Evolutionary conservation across 306 rosid genomes (phyloP), one percentile per base, ranked within the genome.

Genomic region (Cucurbita maxima): DNA sequence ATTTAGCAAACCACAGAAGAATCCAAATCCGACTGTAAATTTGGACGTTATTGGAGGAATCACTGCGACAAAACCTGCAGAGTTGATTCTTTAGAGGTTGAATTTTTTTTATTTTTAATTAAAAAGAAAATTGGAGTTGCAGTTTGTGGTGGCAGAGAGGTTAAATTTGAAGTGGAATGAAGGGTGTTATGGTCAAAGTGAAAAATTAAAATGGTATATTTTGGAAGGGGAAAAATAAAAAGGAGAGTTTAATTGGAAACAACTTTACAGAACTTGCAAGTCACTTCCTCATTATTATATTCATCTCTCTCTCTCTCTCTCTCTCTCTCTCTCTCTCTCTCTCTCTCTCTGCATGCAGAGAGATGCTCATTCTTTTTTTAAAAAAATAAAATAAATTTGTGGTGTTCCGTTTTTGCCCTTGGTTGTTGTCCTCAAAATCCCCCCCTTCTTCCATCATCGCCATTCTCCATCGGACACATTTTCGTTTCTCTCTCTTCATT

Each of bases 181-280:
- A 22, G 73, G 74, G 58, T 30, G 58, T 69, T 48, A 19, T 50
- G 41, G 74, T 50, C 74, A 69, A 19, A 10, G 30, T 3, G 53
- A 18, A 3, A 66, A 60, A 60, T 6, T 30, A 14, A 53, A 67
- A 58, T 58, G 74, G 58, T 77, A 58, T 52, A 30, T 34, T 16
- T 64, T 18, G 76, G 75, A 82, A n/a, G 40, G 20, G 34, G n/a
- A 18, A 50, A 6, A 70, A 54, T 30, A 30, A 30, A 73, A 41
- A 61, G 77, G 59, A 61, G 71, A 77, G 79, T 80, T 79, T 71
- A 62, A 82, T 64, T 37, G 19, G 57, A 36, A 56, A 45, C 72
- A 79, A 80, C 88, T 88, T 90, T 86, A 90, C 90, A 88, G 91
- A 81, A 83, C 83, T 84, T 88, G 87, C 88, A 88, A 88, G 92